Evolutionary conservation across 495 filamentous ascomycete genomes (phyloP).

Genomic region (Eremomyces bilateralis): DNA sequence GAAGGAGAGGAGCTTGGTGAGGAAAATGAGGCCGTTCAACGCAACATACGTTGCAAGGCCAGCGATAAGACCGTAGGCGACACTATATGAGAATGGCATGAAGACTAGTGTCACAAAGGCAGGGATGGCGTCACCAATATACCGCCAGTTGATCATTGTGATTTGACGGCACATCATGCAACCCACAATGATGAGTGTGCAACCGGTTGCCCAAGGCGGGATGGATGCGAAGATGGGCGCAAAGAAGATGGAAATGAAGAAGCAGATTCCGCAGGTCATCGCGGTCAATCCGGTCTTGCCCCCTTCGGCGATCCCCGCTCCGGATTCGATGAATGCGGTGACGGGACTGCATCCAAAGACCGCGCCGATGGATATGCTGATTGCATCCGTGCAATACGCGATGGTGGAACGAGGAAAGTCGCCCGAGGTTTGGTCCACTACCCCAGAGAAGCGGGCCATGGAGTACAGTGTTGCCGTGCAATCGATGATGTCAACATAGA

Average conservation of each 20-base stretch:
- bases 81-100: conserved; percentile 76
- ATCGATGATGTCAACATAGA: conserved; percentile 72
- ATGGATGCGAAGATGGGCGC: conserved; percentile 69
- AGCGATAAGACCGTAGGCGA: conserved; percentile 59
- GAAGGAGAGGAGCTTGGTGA: conserved; percentile 35
- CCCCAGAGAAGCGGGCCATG: conserved; percentile 62
- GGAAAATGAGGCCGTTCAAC: conserved; percentile 43
- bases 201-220: conserved; percentile 67
- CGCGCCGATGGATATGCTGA: conserved; percentile 56
- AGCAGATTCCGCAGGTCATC: conserved; percentile 54
- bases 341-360: conserved; percentile 55
- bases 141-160: conserved; percentile 65
- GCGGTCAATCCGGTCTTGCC: conserved; percentile 63
- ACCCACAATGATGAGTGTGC: conserved; percentile 52
- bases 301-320: conserved; percentile 67
- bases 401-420: conserved; percentile 67
- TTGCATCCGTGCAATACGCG: conserved; percentile 61
- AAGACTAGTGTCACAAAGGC: conserved; percentile 61
- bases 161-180: conserved; percentile 39
- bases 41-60: conserved; percentile 55
- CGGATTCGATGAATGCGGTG: conserved; percentile 67
- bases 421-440: conserved; percentile 46
- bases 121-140: conserved; percentile 57
- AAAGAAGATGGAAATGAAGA: conserved; percentile 73
- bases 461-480: conserved; percentile 60